phyloP scores from a whole-genome alignment of 208 protist genomes.

The Leishmania martiniquensis region DNA sequence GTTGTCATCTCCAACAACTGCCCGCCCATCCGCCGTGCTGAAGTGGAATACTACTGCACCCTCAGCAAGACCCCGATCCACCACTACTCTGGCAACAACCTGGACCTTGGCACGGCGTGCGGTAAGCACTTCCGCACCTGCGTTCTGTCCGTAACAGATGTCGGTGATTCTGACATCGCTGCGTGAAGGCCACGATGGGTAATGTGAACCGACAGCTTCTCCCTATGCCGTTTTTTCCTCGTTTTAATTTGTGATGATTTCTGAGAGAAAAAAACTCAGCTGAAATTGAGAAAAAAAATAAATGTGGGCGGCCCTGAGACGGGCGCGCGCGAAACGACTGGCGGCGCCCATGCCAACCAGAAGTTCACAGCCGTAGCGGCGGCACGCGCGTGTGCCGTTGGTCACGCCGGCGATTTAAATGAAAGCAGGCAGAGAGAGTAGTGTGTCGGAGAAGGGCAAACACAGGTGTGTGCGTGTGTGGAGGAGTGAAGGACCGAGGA shows the following conservation, averaged over 20 bases:
- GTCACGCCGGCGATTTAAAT: not conserved
- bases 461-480: no score
- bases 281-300: not conserved
- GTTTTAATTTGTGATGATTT: conserved; percentile 35
- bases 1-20: conserved; percentile 99
- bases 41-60: conserved; percentile 99
- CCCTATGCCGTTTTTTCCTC: conserved; percentile 10
- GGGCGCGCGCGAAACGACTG: not conserved
- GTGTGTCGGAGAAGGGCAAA: not conserved
- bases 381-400: not conserved
- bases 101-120: conserved; percentile 99
- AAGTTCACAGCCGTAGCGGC: not conserved
- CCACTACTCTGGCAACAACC: conserved; percentile 99
- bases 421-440: not conserved
- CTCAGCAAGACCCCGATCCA: conserved; percentile 98
- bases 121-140: conserved; percentile 99
- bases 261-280: conserved; percentile 8
- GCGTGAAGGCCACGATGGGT: conserved; percentile 44
- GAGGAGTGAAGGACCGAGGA: not conserved
- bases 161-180: conserved; percentile 96
- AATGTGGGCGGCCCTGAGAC: not conserved
- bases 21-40: conserved; percentile 98
- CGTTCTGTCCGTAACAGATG: conserved; percentile 97
- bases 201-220: conserved; percentile 24
- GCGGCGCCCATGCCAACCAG: not conserved